Conservation (phyloP, 345 rosid species). For the Nephelium lappaceum region DNA sequence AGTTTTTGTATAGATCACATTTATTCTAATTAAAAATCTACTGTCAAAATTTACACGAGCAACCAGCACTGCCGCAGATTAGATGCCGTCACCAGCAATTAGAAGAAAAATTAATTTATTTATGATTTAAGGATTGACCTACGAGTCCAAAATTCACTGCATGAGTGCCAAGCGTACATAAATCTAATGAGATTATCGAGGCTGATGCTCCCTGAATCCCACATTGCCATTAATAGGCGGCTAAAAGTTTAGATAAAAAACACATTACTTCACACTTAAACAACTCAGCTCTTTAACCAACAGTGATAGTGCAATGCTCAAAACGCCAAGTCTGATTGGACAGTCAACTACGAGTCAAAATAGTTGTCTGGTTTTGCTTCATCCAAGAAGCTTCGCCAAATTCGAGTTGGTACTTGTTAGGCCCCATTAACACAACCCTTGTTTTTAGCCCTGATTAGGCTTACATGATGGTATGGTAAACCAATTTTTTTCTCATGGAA, state of each 20-base stretch:
- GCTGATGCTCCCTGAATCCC: constrained; percentile 10
- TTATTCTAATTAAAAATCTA: neutral
- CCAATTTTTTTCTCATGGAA: neutral
- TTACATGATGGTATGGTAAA: neutral
- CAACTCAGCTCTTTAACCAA: neutral
- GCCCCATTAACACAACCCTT: neutral
- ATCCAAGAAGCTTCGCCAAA: constrained; percentile 1
- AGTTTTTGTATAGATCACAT: neutral
- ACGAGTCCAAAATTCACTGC: neutral
- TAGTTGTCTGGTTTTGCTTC: neutral
- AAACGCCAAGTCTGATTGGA: neutral
- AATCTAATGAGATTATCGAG: constrained; percentile 3
- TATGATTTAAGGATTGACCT: neutral
- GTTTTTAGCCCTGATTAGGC: neutral
- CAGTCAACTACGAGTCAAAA: neutral
- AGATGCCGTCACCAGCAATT: neutral
- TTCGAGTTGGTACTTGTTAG: neutral
- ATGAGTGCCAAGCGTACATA: constrained; percentile 3
- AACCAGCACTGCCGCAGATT: neutral
- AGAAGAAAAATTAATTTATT: neutral
- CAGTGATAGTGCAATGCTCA: neutral
- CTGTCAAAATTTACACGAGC: constrained; percentile 3
- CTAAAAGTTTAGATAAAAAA: neutral
- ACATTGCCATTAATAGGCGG: constrained; percentile 7
- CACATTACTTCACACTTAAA: neutral